Evolutionary conservation across 1,284 basidiomycete genomes (phyloP), one percentile per base, ranked within the genome.

Genomic region (Apiotrichum akiyoshidainum): DNA sequence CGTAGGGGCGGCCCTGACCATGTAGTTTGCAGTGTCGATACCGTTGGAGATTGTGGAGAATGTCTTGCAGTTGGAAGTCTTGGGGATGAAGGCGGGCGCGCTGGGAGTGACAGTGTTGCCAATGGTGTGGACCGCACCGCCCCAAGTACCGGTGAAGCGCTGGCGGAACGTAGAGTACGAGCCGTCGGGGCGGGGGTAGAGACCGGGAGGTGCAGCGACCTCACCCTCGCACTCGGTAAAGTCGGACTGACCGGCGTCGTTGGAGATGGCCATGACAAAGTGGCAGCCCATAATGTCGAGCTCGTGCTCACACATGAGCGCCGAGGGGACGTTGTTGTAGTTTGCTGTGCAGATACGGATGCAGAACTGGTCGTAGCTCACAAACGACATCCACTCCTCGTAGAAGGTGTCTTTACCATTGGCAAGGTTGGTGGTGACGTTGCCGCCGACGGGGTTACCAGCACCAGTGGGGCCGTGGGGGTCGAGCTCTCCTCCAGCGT

Each of bases 371-470:
- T 72, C 67, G 67, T 72, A 69, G n/a, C 64, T 75, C 69, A 57
- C 67, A 55, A 73, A 73, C 22, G 65, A 68, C 73, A 75, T 81
- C 80, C 80, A 81, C 67, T 81, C 79, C 68, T 80, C 71, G 75
- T 81, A 81, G 63, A 76, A 78, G 26, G 80, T 79, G 53, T 81
- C 80, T 39, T 67, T 48, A n/a, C 80, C 80, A 11, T 69, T 69
- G 35, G 78, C 64, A 64, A 73, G 77, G 70, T 80, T 80, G 34
- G 78, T 77, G 39, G 80, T 81, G 53, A 81, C 80, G 65, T 81
- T 80, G 41, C 80, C 80, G 35, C 80, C 80, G 52, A 80, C 69
- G 31, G 80, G 80, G 75, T 81, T 81, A 44, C 80, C 80, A 58
- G 72, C 66, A 60, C 66, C 67, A 39, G 68, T 68, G 13, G 73